Conservation (phyloP, 2,329 filamentous ascomycete species). For the Cladophialophora bantiana region DNA sequence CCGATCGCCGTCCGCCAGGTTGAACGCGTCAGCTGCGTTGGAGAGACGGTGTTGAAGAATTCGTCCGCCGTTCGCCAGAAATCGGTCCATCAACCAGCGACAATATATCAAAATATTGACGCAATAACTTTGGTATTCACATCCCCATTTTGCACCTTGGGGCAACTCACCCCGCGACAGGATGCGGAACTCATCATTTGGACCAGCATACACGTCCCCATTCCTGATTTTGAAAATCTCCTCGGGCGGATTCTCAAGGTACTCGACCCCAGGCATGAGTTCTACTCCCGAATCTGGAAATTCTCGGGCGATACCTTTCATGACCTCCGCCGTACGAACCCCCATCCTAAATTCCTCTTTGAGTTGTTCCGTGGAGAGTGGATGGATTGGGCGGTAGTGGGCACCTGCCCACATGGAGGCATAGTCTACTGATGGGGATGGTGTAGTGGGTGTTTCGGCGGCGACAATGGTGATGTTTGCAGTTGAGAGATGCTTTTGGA, state of each 20-base stretch:
- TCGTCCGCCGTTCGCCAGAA: constrained; percentile 50
- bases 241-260: constrained; percentile 49
- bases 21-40: constrained; percentile 49
- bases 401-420: constrained; percentile 57
- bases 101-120: constrained; percentile 56
- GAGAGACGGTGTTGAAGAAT: constrained; percentile 39
- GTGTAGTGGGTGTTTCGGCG: constrained; percentile 48
- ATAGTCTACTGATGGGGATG: constrained; percentile 51
- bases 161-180: constrained; percentile 43
- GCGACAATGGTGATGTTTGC: constrained; percentile 53
- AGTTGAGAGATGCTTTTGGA: constrained; percentile 36
- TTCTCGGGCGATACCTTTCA: constrained; percentile 47
- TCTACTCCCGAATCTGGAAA: constrained; percentile 49
- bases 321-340: constrained; percentile 48
- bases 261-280: constrained; percentile 51
- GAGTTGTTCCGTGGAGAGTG: constrained; percentile 45
- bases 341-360: constrained; percentile 48
- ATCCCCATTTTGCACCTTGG: constrained; percentile 50
- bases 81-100: constrained; percentile 50
- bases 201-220: constrained; percentile 41
- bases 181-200: constrained; percentile 48
- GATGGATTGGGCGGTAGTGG: constrained; percentile 56
- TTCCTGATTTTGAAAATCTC: constrained; percentile 40
- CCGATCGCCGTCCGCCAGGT: constrained; percentile 38
- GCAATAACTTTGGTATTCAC: constrained; percentile 50